Evolutionary conservation across 2,329 filamentous ascomycete species (phyloP).

Genomic region (Ilyonectria destructans): DNA sequence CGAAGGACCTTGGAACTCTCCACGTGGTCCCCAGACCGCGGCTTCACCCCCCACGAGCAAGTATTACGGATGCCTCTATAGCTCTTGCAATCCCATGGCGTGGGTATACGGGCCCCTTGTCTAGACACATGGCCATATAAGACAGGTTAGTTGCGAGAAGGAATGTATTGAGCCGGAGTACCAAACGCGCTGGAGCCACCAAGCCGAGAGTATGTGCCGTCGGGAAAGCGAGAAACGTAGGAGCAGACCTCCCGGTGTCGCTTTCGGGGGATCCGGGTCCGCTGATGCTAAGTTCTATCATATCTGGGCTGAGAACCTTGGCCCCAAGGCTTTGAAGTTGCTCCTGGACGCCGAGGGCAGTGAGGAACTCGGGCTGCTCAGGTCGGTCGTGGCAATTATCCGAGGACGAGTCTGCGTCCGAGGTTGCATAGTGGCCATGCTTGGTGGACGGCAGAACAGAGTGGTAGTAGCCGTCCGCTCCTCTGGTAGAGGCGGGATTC

Average conservation of each 20-base stretch:
- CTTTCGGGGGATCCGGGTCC: neutral
- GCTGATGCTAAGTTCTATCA: conserved; percentile 11
- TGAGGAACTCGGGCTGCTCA: conserved; percentile 13
- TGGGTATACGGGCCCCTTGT: conserved; percentile 17
- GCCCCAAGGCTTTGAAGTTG: conserved; percentile 13
- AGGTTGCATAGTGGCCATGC: neutral
- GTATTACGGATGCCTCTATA: conserved; percentile 18
- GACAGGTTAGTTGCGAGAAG: conserved; percentile 14
- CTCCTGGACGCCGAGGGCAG: conserved; percentile 13
- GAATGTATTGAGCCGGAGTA: conserved; percentile 6
- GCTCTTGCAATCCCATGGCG: conserved; percentile 15
- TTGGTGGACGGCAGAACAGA: neutral
- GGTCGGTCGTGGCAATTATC: neutral
- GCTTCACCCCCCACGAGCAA: conserved; percentile 4
- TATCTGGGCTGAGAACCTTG: neutral
- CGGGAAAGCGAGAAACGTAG: neutral
- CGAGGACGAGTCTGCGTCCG: neutral
- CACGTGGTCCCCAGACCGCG: neutral
- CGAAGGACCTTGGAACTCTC: neutral
- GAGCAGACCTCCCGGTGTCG: neutral
- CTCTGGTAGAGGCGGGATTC: neutral
- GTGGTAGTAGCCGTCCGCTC: neutral
- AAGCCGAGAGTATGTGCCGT: neutral
- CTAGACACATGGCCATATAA: conserved; percentile 13
- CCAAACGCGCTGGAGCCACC: neutral